These are phyloP conservation scores for Excoecaria cochinchinensis DNA, from an alignment of 345 rosid species.

Conservation along the genomic window DNA sequence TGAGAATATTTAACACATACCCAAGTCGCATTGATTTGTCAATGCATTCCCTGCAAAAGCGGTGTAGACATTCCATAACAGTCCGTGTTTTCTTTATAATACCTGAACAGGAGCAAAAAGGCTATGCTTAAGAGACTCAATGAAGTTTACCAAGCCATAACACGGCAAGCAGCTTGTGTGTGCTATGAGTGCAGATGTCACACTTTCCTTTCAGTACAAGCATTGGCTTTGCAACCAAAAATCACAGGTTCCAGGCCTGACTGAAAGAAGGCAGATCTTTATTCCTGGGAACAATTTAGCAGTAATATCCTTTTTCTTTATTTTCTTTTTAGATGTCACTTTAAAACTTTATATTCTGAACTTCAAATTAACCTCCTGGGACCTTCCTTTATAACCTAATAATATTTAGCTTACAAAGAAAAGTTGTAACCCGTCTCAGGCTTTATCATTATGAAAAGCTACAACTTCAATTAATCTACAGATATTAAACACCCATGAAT, in stretches of 20 bases:
- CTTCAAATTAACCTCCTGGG: too few relatives aligned
- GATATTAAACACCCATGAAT: too few relatives aligned
- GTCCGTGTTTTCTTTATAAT: slow-evolving; percentile 94
- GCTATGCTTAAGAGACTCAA: slow-evolving; percentile 3
- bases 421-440: neutral
- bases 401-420: neutral
- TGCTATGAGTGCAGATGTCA: neutral
- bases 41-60: slow-evolving; percentile 93
- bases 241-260: neutral
- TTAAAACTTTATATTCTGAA: too few relatives aligned
- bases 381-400: too few relatives aligned
- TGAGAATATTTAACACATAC: slow-evolving; percentile 39
- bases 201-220: neutral
- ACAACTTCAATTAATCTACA: neutral
- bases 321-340: too few relatives aligned
- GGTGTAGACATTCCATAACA: slow-evolving; percentile 94
- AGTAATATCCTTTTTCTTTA: too few relatives aligned
- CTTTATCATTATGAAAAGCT: neutral
- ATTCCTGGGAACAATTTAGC: too few relatives aligned
- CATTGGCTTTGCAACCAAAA: neutral
- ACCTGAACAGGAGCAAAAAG: slow-evolving; percentile 47
- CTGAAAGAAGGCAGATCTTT: too few relatives aligned
- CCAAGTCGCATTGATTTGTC: slow-evolving; percentile 97
- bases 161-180: neutral
- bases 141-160: neutral